A percentile compares a stretch with the other conserved stretches of the same genome.
Conservation (phyloP, 2,329 filamentous ascomycete genomes). For the Paecilomyces niveus region DNA sequence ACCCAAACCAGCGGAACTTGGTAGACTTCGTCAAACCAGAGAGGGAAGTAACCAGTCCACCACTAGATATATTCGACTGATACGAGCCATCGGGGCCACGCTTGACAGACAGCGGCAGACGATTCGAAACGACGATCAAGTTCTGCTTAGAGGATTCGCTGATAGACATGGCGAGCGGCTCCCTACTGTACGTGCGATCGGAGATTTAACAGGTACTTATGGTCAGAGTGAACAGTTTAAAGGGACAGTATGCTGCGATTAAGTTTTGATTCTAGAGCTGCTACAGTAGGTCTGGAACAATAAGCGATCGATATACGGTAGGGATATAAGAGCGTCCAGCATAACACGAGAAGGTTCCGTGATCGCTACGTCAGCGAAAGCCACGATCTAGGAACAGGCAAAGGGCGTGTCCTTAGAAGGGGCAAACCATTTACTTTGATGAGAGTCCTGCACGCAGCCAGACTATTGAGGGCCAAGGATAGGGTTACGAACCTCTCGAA, state of each 20-base stretch:
- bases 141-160: conserved; percentile 21
- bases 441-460: neutral
- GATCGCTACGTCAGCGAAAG: neutral
- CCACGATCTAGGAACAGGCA: neutral
- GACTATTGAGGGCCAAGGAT: neutral
- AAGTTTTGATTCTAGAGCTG: neutral
- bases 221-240: neutral
- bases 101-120: conserved; percentile 87
- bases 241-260: neutral
- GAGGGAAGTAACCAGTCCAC: conserved; percentile 81
- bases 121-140: conserved; percentile 76
- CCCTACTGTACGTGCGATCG: neutral
- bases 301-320: neutral
- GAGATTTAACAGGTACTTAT: neutral
- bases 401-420: neutral
- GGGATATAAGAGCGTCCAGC: neutral
- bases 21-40: conserved; percentile 83
- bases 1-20: conserved; percentile 92
- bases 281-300: neutral
- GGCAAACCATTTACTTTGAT: neutral
- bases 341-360: neutral
- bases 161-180: conserved; percentile 2
- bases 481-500: neutral
- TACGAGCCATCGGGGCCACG: conserved; percentile 75
- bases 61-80: conserved; percentile 81